Conservation (phyloP, 2,329 filamentous ascomycete genomes). For the Ceratocystis cubensis region DNA sequence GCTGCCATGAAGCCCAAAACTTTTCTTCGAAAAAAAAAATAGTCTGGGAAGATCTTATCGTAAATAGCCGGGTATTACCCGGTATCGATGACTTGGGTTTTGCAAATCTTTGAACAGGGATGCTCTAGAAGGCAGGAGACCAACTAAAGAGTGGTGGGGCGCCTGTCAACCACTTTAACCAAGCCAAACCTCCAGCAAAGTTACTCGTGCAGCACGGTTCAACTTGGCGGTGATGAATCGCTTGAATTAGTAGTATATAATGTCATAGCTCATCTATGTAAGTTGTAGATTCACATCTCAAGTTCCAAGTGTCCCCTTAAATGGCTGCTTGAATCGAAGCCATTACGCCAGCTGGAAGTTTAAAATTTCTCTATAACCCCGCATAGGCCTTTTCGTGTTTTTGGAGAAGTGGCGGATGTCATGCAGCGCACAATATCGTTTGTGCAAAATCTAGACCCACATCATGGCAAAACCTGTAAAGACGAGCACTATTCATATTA, state of each 20-base stretch:
- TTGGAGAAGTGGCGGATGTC: not conserved
- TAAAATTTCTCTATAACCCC: not conserved
- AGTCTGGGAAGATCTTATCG: conserved; percentile 18
- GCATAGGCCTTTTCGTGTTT: not conserved
- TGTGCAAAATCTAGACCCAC: not conserved
- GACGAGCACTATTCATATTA: not conserved
- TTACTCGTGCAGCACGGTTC: not conserved
- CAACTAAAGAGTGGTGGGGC: not conserved
- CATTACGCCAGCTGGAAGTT: not conserved
- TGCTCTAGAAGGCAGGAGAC: not conserved
- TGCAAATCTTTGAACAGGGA: not conserved
- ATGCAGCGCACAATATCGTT: not conserved
- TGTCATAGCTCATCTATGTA: not conserved
- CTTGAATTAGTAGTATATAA: not conserved
- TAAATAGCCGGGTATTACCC: conserved; percentile 14
- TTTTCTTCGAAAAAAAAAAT: conserved; percentile 22
- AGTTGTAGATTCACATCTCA: not conserved
- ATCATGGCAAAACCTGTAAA: not conserved
- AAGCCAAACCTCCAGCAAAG: not conserved
- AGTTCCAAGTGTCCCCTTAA: not conserved
- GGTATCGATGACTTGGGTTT: conserved; percentile 6
- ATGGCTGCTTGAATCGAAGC: not conserved
- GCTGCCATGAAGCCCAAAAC: conserved; percentile 22
- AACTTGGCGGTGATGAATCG: not conserved
- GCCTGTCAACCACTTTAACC: not conserved